Evolutionary conservation across 352 stramenopile genomes (phyloP), one percentile per base, ranked within the genome.

Genomic region (Phytophthora tubulina): DNA sequence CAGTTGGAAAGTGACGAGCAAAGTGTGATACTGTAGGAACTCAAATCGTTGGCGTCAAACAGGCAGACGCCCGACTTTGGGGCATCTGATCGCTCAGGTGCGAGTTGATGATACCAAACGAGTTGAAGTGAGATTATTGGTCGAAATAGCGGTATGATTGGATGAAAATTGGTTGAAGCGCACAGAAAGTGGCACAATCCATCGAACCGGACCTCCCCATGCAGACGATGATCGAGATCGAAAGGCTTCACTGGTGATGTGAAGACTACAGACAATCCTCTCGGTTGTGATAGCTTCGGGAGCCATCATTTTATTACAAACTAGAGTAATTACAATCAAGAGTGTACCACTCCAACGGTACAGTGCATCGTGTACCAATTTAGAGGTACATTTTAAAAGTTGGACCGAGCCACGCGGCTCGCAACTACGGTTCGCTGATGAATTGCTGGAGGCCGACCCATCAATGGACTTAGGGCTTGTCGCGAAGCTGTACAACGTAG

Each of bases 91-190:
- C 67, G 67, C 59, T 7, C 35, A 41, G 46, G 27, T 35, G 42
- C n/a, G 8, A 17, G 21, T 4, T 7, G 21, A 27, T 64, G 61
- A 63, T 55, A 30, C 42, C 31, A 7, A 8, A 15, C 17, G 17
- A 64, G 63, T 71, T 71, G 63, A 66, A 66, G 63, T 71, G 54
- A 48, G n/a, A 15, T 42, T 6, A 71, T 56, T 71, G 63, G 63
- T 15, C 6, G 38, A 71, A 56, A 65, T 17, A 11, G 27, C 5
- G 6, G 21, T 38, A 10, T 30, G 32, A 66, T 42, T 72, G 64
- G 64, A 31, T 38, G 58, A 57, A 67, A 72, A 39, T 8, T 7
- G 9, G 27, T 50, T 38, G 38, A 67, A 67, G 49, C n/a, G 38
- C 49, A 51, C 30, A 45, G 21, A 39, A 45, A 50, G 46, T 39